A percentile compares a stretch with the other conserved stretches of the same genome.
Evolutionary conservation across 73 alveolate species (phyloP).

Genomic region (Paramecium sonneborni): DNA sequence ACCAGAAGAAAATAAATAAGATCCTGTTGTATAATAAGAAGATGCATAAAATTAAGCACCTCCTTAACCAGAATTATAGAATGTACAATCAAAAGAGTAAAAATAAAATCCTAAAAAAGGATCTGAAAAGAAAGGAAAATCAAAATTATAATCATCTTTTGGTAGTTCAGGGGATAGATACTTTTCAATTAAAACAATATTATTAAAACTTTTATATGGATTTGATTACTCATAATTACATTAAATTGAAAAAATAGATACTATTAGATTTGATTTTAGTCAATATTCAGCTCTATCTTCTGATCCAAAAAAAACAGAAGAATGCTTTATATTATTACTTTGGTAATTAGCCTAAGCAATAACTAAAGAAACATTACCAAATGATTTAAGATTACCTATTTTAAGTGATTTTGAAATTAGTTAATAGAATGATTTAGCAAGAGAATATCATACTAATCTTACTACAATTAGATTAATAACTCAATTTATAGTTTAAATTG

Average conservation of each 20-base stretch:
- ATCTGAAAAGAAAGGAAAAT: background rate
- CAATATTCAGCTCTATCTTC: constrained; percentile 30
- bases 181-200: background rate
- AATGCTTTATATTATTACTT: background rate
- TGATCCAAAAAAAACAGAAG: constrained; percentile 21
- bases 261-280: constrained; percentile 30
- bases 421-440: background rate
- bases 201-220: constrained; percentile 5
- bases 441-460: background rate
- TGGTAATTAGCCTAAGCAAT: constrained; percentile 52
- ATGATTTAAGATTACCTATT: constrained; percentile 8
- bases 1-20: background rate
- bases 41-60: background rate
- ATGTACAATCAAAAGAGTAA: background rate
- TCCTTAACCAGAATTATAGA: background rate
- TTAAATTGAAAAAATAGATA: background rate
- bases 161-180: constrained; percentile 19
- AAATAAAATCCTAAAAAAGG: background rate
- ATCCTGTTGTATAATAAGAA: background rate
- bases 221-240: constrained; percentile 33
- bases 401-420: background rate
- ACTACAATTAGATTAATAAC: background rate
- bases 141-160: background rate
- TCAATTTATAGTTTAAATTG: background rate
- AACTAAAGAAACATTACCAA: constrained; percentile 32